Evolutionary conservation across 2,329 filamentous ascomycete genomes (phyloP).

Genomic region (Huntiella moniliformis): DNA sequence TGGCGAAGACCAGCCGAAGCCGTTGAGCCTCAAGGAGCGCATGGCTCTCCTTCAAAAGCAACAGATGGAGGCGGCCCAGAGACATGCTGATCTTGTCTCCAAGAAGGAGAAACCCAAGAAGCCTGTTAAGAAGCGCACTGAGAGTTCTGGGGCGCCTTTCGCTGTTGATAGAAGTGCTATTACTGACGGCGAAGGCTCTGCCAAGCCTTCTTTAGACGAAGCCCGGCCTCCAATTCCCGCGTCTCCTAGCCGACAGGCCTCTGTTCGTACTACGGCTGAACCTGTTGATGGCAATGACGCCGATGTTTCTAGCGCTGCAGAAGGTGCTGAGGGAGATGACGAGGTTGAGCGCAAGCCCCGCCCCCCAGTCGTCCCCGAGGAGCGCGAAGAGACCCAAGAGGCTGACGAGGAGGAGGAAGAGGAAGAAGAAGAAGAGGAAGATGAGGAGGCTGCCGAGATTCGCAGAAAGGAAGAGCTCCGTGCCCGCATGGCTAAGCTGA

Average conservation of each 20-base stretch:
- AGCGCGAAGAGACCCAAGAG: constrained; percentile 22
- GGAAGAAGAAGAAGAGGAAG: constrained; percentile 49
- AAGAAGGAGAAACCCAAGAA: constrained; percentile 83
- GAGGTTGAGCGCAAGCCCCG: constrained; percentile 37
- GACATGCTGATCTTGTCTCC: constrained; percentile 56
- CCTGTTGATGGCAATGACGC: constrained; percentile 42
- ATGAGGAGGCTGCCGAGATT: constrained; percentile 72
- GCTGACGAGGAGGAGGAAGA: constrained; percentile 23
- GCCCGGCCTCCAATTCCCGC: constrained; percentile 25
- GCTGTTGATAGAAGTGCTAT: constrained; percentile 14
- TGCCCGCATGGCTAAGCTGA: constrained; percentile 96
- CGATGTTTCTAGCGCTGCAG: constrained; percentile 44
- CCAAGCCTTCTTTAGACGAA: constrained; percentile 33
- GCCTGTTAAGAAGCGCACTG: constrained; percentile 41
- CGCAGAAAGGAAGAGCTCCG: constrained; percentile 72
- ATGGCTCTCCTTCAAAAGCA: constrained; percentile 89
- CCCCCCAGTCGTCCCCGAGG: constrained; percentile 27
- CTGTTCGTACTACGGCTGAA: constrained; percentile 19
- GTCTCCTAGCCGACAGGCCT: constrained; percentile 30
- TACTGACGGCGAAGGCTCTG: constrained; percentile 28
- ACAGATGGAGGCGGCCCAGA: constrained; percentile 71
- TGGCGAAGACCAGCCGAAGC: constrained; percentile 70
- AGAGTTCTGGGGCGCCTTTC: constrained; percentile 24
- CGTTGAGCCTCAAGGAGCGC: constrained; percentile 81
- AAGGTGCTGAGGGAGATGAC: constrained; percentile 42